Evolutionary conservation across 495 filamentous ascomycete species (phyloP).

Genomic region (Recurvomyces mirabilis): DNA sequence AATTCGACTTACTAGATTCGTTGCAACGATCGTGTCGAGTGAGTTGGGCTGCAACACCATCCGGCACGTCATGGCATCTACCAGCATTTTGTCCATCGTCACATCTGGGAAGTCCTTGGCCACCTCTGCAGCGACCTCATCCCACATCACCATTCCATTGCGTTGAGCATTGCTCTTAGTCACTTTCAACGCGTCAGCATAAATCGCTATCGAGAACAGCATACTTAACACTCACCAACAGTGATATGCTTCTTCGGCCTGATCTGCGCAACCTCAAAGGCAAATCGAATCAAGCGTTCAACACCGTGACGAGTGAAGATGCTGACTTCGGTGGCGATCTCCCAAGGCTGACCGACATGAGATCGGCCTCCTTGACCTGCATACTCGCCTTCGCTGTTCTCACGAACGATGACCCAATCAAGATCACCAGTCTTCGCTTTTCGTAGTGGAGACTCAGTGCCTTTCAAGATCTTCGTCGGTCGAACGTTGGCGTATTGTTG

Average conservation of each 20-base stretch:
- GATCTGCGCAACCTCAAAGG: slow-evolving; percentile 29
- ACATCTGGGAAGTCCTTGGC: slow-evolving; percentile 30
- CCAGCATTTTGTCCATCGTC: slow-evolving; percentile 32
- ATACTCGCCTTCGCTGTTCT: slow-evolving; percentile 36
- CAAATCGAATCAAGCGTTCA: slow-evolving; percentile 31
- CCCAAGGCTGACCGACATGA: slow-evolving; percentile 22
- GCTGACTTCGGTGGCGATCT: slow-evolving; percentile 29
- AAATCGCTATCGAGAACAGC: too few species aligned
- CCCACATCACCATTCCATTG: slow-evolving; percentile 36
- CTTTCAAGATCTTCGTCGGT: slow-evolving; percentile 30
- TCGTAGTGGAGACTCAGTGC: slow-evolving; percentile 27
- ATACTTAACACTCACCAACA: too few species aligned
- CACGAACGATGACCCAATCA: slow-evolving; percentile 34
- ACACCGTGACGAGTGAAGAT: slow-evolving; percentile 32
- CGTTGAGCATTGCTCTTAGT: slow-evolving; percentile 34
- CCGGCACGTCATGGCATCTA: slow-evolving; percentile 34
- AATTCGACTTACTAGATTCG: slow-evolving; percentile 24
- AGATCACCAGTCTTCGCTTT: slow-evolving; percentile 22
- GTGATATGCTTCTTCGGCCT: slow-evolving; percentile 31
- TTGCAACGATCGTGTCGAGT: slow-evolving; percentile 33
- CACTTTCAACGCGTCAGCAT: too few species aligned
- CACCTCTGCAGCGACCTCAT: slow-evolving; percentile 29
- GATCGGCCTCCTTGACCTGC: slow-evolving; percentile 29
- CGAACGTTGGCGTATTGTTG: slow-evolving; percentile 35
- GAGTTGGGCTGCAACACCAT: slow-evolving; percentile 31